A percentile compares a stretch with the other conserved stretches of the same genome.
Conservation (phyloP, 2,329 filamentous ascomycete genomes). For the Simplicillium sp. region DNA sequence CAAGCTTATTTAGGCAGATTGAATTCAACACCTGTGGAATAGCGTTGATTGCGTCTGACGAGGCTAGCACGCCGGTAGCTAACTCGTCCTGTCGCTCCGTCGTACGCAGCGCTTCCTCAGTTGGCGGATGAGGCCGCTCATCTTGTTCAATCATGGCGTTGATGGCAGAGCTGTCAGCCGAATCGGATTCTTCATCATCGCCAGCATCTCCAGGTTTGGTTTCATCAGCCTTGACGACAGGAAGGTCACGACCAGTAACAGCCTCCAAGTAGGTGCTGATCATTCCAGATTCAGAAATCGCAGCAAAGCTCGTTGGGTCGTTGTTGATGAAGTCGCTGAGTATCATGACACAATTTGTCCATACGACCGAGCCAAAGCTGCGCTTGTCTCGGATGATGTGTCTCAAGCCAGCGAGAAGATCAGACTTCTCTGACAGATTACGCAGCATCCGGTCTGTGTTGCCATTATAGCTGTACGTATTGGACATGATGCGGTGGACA, state of each 20-base stretch:
- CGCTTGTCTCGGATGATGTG: slow-evolving; percentile 71
- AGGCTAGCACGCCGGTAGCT: slow-evolving; percentile 72
- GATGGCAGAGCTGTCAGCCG: slow-evolving; percentile 28
- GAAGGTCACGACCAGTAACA: slow-evolving; percentile 50
- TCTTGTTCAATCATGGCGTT: slow-evolving; percentile 25
- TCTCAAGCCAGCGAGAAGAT: slow-evolving; percentile 68
- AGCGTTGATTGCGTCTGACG: slow-evolving; percentile 76
- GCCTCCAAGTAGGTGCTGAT: slow-evolving; percentile 80
- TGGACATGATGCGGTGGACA: slow-evolving; percentile 89
- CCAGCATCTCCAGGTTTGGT: slow-evolving; percentile 13
- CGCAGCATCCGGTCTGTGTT: slow-evolving; percentile 85
- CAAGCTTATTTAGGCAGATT: slow-evolving; percentile 82
- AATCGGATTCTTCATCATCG: slow-evolving; percentile 23
- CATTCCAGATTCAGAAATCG: slow-evolving; percentile 88
- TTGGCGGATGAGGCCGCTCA: slow-evolving; percentile 42
- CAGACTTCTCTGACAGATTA: slow-evolving; percentile 89
- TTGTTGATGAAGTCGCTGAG: slow-evolving; percentile 97
- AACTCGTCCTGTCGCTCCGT: slow-evolving; percentile 30
- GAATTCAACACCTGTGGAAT: slow-evolving; percentile 85
- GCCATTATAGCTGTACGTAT: slow-evolving; percentile 56
- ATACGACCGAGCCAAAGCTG: slow-evolving; percentile 84
- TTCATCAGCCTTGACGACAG: slow-evolving; percentile 19
- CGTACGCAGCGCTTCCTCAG: slow-evolving; percentile 36
- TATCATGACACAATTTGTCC: slow-evolving; percentile 89
- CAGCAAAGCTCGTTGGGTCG: slow-evolving; percentile 92